A percentile compares a stretch with the other conserved stretches of the same genome.
Conservation (phyloP, 306 rosid genomes). For the Inga laurina region DNA sequence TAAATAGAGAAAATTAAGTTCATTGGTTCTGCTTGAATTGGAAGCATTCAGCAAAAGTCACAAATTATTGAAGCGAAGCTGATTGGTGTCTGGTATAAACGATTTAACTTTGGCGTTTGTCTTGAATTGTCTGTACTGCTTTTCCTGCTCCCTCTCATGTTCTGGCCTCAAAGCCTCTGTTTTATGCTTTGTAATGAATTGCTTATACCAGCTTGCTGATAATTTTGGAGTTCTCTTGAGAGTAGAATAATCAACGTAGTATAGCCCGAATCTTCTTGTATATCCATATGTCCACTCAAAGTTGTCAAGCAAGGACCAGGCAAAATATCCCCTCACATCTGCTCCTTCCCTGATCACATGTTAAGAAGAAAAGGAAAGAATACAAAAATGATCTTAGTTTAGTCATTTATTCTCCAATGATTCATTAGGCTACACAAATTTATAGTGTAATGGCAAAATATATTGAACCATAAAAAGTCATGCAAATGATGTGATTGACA, state of each 20-base stretch:
- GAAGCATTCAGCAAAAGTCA: slow-evolving; percentile 8
- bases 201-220: slow-evolving; percentile 11
- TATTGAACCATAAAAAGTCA: neutral
- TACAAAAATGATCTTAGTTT: neutral
- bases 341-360: slow-evolving; percentile 5
- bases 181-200: slow-evolving; percentile 4
- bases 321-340: slow-evolving; percentile 18
- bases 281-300: slow-evolving; percentile 13
- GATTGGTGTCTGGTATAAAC: neutral
- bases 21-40: slow-evolving; percentile 21
- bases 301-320: slow-evolving; percentile 15
- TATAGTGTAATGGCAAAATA: neutral
- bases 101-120: slow-evolving; percentile 21
- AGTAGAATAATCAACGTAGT: neutral
- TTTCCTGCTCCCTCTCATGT: neutral
- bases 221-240: neutral
- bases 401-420: neutral
- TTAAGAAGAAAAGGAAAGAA: neutral
- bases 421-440: neutral
- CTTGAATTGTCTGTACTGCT: slow-evolving; percentile 36
- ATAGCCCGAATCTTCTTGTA: neutral
- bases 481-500: neutral
- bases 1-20: neutral
- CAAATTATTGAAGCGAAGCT: slow-evolving; percentile 17
- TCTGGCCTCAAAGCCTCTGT: neutral